Percentiles rank a stretch among this genome's conserved stretches.
These are phyloP conservation scores for Trametes sp. DNA, from an alignment of 1,284 basidiomycete species.

Conservation along the genomic window DNA sequence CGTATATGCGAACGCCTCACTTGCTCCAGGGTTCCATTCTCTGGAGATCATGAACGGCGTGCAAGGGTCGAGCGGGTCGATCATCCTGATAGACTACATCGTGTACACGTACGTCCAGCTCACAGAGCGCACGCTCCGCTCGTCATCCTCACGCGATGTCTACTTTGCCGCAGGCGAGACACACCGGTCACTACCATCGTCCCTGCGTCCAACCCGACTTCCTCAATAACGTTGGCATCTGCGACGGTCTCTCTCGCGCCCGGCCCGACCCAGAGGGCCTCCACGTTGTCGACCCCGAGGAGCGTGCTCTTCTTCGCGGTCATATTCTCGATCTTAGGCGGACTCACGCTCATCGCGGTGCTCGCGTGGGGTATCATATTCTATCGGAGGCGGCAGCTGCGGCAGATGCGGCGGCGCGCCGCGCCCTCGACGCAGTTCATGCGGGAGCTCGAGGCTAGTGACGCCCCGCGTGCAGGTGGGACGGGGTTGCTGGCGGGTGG, in stretches of 20 bases:
- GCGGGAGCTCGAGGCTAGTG: background rate
- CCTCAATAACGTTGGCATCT: background rate
- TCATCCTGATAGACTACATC: conserved; percentile 36
- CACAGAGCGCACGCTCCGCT: too few relatives aligned
- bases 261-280: background rate
- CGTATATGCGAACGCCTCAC: conserved; percentile 39
- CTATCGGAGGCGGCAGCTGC: background rate
- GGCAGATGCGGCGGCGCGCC: background rate
- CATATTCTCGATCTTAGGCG: background rate
- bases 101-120: conserved; percentile 36
- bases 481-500: background rate
- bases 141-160: too few relatives aligned
- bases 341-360: background rate
- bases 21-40: conserved; percentile 30
- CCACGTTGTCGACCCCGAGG: background rate
- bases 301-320: background rate
- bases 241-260: background rate
- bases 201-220: too few relatives aligned
- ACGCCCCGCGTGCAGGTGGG: background rate
- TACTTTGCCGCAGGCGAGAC: too few relatives aligned
- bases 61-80: conserved; percentile 15
- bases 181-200: background rate
- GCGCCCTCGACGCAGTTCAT: conserved; percentile 11
- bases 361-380: background rate
- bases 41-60: conserved; percentile 31